phyloP scores from a whole-genome alignment of 108 stramenopile species.

The Aurantiochytrium sp. region DNA sequence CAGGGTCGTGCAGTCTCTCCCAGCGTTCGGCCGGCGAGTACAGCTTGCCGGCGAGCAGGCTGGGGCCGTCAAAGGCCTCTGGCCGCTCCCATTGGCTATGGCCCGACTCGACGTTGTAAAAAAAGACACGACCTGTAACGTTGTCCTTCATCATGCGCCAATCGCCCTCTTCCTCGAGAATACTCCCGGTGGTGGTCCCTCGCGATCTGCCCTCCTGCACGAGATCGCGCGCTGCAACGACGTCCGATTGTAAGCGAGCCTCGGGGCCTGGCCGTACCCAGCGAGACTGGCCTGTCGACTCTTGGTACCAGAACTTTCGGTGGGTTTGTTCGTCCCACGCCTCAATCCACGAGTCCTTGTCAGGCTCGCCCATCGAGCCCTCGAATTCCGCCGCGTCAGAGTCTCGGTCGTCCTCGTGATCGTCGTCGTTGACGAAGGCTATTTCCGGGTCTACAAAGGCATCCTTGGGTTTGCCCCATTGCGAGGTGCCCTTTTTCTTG shows the following conservation, averaged over 20 bases:
- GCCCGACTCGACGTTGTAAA: not conserved
- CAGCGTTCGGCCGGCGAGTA: not conserved
- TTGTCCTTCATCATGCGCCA: conserved; percentile 28
- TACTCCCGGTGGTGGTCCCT: not conserved
- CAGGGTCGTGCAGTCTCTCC: conserved; percentile 21
- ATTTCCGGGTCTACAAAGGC: not conserved
- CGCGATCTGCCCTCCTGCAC: not conserved
- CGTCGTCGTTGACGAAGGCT: not conserved
- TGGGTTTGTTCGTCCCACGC: conserved; percentile 3
- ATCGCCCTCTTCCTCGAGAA: not conserved
- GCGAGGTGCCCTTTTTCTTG: not conserved
- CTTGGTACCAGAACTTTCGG: not conserved
- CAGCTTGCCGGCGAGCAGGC: not conserved
- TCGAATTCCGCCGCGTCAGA: not conserved
- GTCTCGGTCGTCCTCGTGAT: not conserved
- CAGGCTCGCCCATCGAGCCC: not conserved
- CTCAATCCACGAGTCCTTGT: not conserved
- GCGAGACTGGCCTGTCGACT: not conserved
- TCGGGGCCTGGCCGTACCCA: not conserved
- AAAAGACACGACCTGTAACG: not conserved
- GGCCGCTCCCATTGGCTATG: not conserved
- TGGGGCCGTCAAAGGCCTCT: not conserved
- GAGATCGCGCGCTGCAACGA: not conserved
- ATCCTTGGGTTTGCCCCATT: not conserved
- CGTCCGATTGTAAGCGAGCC: not conserved